phyloP scores from a whole-genome alignment of 2,329 filamentous ascomycete genomes.

The Pseudocercospora eumusae region DNA sequence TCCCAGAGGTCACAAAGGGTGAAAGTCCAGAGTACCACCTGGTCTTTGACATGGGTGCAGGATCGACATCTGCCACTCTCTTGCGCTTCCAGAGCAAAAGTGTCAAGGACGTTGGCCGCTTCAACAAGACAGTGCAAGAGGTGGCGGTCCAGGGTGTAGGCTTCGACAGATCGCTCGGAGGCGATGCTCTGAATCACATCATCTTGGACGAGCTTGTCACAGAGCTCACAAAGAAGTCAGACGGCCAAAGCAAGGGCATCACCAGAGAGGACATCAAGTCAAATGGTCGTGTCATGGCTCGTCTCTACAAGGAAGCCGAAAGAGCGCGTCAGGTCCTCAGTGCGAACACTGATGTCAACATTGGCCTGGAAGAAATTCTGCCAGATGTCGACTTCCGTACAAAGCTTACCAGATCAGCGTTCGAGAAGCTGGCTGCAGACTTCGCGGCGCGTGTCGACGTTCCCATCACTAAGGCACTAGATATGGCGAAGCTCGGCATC shows the following conservation, averaged over 20 bases:
- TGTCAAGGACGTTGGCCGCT: constrained; percentile 88
- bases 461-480: constrained; percentile 73
- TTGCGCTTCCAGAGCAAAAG: constrained; percentile 84
- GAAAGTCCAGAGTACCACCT: constrained; percentile 88
- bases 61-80: constrained; percentile 86
- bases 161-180: constrained; percentile 88
- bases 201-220: constrained; percentile 86
- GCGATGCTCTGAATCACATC: constrained; percentile 82
- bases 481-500: constrained; percentile 69
- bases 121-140: constrained; percentile 96
- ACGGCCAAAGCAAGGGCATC: constrained; percentile 65
- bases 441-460: constrained; percentile 68
- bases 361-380: constrained; percentile 84
- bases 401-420: constrained; percentile 76
- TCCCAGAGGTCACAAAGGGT: constrained; percentile 79
- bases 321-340: constrained; percentile 85
- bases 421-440: constrained; percentile 73
- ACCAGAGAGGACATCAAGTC: constrained; percentile 64
- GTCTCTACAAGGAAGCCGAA: constrained; percentile 91
- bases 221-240: constrained; percentile 68
- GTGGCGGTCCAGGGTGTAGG: constrained; percentile 83
- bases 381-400: constrained; percentile 93
- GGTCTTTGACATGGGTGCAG: constrained; percentile 97
- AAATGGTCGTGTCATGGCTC: constrained; percentile 83
- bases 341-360: constrained; percentile 79